phyloP scores from a whole-genome alignment of 2,329 filamentous ascomycete genomes.

The Colletotrichum sublineola region DNA sequence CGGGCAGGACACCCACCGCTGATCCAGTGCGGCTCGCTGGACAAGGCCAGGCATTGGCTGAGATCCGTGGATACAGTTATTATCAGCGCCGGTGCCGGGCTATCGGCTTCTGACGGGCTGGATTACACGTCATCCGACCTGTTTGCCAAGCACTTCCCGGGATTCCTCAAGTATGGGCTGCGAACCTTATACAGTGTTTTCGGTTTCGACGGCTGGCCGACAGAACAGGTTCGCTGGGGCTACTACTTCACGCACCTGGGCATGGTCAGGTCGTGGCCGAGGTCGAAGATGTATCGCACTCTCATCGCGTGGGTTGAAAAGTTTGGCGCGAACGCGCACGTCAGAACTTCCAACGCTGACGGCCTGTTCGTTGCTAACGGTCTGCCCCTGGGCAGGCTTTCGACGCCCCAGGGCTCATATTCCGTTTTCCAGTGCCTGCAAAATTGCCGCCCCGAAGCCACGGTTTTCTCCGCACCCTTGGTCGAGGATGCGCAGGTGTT shows the following conservation, averaged over 20 bases:
- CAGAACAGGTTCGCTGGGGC: conserved; percentile 49
- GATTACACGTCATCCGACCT: conserved; percentile 50
- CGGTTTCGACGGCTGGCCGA: conserved; percentile 48
- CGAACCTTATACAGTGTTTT: conserved; percentile 52
- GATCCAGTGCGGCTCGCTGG: conserved; percentile 26
- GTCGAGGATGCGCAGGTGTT: conserved; percentile 45
- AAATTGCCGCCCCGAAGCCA: conserved; percentile 49
- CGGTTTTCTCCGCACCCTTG: conserved; percentile 44
- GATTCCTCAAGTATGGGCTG: conserved; percentile 48
- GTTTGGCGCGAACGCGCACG: conserved; percentile 34
- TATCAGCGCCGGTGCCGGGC: conserved; percentile 51
- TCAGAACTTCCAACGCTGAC: conserved; percentile 52
- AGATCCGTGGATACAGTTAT: conserved; percentile 46
- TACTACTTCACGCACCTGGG: conserved; percentile 51
- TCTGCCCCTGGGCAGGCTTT: conserved; percentile 45
- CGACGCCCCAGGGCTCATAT: conserved; percentile 51
- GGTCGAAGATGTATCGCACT: conserved; percentile 44
- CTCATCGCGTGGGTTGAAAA: conserved; percentile 38
- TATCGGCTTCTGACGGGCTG: conserved; percentile 52
- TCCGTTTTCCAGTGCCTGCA: conserved; percentile 48
- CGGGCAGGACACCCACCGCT: conserved; percentile 9
- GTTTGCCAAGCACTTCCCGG: conserved; percentile 49
- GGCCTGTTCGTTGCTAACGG: conserved; percentile 49
- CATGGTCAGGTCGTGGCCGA: conserved; percentile 47
- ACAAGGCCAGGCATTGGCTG: conserved; percentile 46